Evolutionary conservation across 2,329 filamentous ascomycete species (phyloP).

Genomic region (Hysterium pulicare): DNA sequence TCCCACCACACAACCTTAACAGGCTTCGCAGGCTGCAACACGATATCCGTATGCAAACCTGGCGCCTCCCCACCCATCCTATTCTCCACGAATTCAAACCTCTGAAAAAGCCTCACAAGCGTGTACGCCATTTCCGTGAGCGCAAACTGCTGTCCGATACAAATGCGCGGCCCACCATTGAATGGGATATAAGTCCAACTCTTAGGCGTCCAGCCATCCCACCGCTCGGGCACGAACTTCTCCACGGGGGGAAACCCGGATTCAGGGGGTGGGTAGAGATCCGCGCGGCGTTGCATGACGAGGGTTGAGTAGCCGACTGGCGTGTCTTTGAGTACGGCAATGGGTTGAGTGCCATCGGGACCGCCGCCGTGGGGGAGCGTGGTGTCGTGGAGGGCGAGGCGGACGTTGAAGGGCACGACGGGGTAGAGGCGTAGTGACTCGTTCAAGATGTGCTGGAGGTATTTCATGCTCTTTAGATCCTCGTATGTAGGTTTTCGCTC

Average conservation of each 20-base stretch:
- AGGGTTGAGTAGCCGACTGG: slow-evolving; percentile 47
- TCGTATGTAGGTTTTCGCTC: slow-evolving; percentile 63
- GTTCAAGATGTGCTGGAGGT: slow-evolving; percentile 48
- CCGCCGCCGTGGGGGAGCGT: slow-evolving; percentile 49
- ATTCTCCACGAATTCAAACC: slow-evolving; percentile 20
- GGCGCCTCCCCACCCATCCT: slow-evolving; percentile 35
- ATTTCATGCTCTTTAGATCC: slow-evolving; percentile 84
- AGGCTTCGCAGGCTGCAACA: slow-evolving; percentile 43
- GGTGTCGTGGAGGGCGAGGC: slow-evolving; percentile 46
- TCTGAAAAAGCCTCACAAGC: slow-evolving; percentile 43
- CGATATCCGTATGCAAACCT: slow-evolving; percentile 46
- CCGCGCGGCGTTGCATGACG: slow-evolving; percentile 48
- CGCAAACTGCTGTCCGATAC: slow-evolving; percentile 51
- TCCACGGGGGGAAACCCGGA: slow-evolving; percentile 40
- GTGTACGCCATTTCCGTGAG: slow-evolving; percentile 51
- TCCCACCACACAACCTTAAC: slow-evolving; percentile 39
- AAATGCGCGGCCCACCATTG: slow-evolving; percentile 49
- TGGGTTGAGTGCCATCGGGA: slow-evolving; percentile 41
- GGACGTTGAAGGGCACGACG: slow-evolving; percentile 50
- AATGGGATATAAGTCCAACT: slow-evolving; percentile 40
- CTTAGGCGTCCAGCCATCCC: slow-evolving; percentile 50
- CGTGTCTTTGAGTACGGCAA: slow-evolving; percentile 45
- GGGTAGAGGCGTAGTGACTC: slow-evolving; percentile 48
- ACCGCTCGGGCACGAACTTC: slow-evolving; percentile 48
- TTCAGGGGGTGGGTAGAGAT: slow-evolving; percentile 45